A percentile compares a stretch with the other conserved stretches of the same genome.
Conservation (phyloP, 2,329 filamentous ascomycete species). For the Drechslerella coelobrocha region DNA sequence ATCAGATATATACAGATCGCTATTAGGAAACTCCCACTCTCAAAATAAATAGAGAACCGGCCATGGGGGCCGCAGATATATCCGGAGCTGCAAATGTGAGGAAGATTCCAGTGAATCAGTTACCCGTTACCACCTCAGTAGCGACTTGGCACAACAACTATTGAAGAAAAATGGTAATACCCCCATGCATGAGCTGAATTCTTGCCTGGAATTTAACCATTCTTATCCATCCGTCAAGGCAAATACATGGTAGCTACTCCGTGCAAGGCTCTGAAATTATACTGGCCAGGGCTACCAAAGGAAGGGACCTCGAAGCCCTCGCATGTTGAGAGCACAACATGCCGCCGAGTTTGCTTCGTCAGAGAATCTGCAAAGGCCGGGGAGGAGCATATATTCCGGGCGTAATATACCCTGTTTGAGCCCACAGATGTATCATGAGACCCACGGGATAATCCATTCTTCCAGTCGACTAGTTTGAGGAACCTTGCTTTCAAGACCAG, state of each 20-base stretch:
- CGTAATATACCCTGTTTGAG: conserved; percentile 44
- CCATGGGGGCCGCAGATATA: no score
- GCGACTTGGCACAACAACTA: conserved; percentile 1
- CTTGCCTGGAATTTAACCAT: not conserved
- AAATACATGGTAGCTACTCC: conserved; percentile 12
- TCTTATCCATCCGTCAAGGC: conserved; percentile 22
- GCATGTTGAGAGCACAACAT: not conserved
- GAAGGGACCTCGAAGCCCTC: not conserved
- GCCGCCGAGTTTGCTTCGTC: conserved; percentile 29
- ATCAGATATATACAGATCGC: no score
- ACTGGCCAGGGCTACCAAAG: not conserved
- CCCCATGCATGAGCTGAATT: not conserved
- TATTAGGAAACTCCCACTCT: no score
- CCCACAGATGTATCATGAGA: conserved; percentile 13
- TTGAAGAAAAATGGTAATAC: not conserved
- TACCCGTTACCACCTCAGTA: no score
- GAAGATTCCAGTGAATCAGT: no score
- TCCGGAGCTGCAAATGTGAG: no score
- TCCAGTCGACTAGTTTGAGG: conserved; percentile 33
- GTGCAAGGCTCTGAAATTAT: conserved; percentile 39
- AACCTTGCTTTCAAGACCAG: conserved; percentile 17
- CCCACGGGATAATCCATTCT: conserved; percentile 9
- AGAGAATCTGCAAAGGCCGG: conserved; percentile 48
- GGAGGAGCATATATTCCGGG: conserved; percentile 24
- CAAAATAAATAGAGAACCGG: no score